Evolutionary conservation across 2,329 filamentous ascomycete species (phyloP).

Genomic region (Grosmannia huntii): DNA sequence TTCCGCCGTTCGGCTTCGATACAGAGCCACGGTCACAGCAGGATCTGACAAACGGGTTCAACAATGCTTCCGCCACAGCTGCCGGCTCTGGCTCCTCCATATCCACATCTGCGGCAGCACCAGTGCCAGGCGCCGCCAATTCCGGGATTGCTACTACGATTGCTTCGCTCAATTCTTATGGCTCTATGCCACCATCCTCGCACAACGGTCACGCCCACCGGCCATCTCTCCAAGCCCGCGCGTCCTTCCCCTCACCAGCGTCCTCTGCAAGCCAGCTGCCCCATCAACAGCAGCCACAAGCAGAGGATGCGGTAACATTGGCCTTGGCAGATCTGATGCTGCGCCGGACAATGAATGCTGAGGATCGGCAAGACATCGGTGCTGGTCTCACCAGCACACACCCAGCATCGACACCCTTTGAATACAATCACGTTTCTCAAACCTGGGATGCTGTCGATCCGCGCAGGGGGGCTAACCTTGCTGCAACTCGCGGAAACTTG

Average conservation of each 20-base stretch:
- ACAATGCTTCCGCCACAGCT: background rate
- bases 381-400: background rate
- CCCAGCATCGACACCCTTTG: slow-evolving; percentile 18
- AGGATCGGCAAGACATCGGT: background rate
- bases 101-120: background rate
- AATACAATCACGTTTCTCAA: slow-evolving; percentile 33
- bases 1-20: slow-evolving; percentile 2
- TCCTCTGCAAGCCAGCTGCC: slow-evolving; percentile 1
- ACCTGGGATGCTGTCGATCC: slow-evolving; percentile 23
- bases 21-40: background rate
- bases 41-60: slow-evolving; percentile 1
- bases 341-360: slow-evolving; percentile 1
- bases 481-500: slow-evolving; percentile 18
- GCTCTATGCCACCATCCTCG: slow-evolving; percentile 20
- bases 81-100: slow-evolving; percentile 2
- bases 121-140: background rate
- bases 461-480: background rate
- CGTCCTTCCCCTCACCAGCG: slow-evolving; percentile 5
- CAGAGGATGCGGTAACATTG: slow-evolving; percentile 1
- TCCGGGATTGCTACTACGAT: background rate
- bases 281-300: slow-evolving; percentile 3
- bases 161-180: slow-evolving; percentile 1
- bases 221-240: slow-evolving; percentile 22
- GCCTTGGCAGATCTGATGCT: background rate
- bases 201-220: slow-evolving; percentile 34